Percentiles rank a stretch among this genome's conserved stretches.
phyloP scores from a whole-genome alignment of 805 yeast genomes.

The Clavispora fructus region DNA sequence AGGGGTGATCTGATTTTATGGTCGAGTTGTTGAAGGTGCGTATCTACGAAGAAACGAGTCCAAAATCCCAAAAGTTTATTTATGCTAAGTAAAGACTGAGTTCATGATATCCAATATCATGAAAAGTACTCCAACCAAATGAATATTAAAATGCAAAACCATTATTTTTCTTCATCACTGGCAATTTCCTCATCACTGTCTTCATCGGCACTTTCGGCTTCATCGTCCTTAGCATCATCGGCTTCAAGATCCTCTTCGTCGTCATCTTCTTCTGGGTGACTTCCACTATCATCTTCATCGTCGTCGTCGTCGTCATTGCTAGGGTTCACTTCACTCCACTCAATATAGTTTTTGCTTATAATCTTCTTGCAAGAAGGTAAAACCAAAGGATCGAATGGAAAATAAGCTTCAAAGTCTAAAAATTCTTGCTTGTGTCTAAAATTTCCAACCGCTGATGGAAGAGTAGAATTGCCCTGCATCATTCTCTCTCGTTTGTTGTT shows the following conservation, averaged over 20 bases:
- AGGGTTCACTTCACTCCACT: constrained; percentile 60
- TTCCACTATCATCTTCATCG: constrained; percentile 35
- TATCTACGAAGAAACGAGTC: constrained; percentile 10
- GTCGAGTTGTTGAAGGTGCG: constrained; percentile 6
- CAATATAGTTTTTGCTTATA: constrained; percentile 53
- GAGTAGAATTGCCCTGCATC: constrained; percentile 35
- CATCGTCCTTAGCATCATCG: constrained; percentile 11
- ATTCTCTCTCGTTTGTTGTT: constrained; percentile 74
- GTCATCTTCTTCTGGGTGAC: constrained; percentile 23
- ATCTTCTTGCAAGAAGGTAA: constrained; percentile 55
- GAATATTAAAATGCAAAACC: constrained; percentile 3
- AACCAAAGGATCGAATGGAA: constrained; percentile 91
- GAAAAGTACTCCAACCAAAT: neutral
- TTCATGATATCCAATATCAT: constrained; percentile 1
- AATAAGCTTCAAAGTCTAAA: constrained; percentile 86
- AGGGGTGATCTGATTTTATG: constrained; percentile 11
- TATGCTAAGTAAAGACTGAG: neutral
- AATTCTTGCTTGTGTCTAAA: constrained; percentile 71
- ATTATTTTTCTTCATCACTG: constrained; percentile 19
- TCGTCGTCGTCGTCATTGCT: constrained; percentile 62
- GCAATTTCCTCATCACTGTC: constrained; percentile 18
- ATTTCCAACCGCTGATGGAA: constrained; percentile 32
- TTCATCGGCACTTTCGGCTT: constrained; percentile 4
- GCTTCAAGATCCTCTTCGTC: constrained; percentile 11
- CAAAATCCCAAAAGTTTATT: constrained; percentile 1